Evolutionary conservation across 1,284 basidiomycete genomes (phyloP), one percentile per base, ranked within the genome.

Genomic region (Cryptococcus maquisensis): DNA sequence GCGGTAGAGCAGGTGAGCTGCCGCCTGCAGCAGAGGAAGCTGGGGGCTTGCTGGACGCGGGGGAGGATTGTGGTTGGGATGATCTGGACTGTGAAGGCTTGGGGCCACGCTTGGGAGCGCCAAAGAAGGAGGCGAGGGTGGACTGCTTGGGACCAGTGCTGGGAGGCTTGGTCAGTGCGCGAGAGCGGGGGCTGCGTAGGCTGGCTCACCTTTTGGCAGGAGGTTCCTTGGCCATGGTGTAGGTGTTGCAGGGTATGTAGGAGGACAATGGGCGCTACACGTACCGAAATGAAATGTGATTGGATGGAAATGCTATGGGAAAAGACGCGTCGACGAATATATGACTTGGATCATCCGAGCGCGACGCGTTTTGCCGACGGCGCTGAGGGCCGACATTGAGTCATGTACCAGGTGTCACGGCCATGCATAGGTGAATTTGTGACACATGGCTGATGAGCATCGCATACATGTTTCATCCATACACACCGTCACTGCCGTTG

Each of bases 61-160:
- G 61, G 6, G 67, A 62, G 20, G 63, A 64, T n/a, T 56, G 47
- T 15, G 65, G 40, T n/a, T 59, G 53, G 15, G 46, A 36, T 18
- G 44, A 52, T 48, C 55, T 57, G 16, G 47, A 51, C 4, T 61
- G 47, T 21, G 37, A 28, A 23, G 59, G 54, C 48, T 43, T 46
- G 13, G 56, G 62, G 24, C 67, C 62, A 10, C 68, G 51, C 47
- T 69, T 63, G 13, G 73, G 66, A 28, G 71, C 71, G 37, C 64
- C 63, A 54, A 79, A 79, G 73, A 78, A 79, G 18, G 71, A 62
- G 28, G 74, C 62, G 28, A 79, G 69, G 7, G 76, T 75, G 4
- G 73, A 65, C 59, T 78, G 77, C 49, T 75, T 74, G 15, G 62
- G 43, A 16, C 24, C 23, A 16, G 21, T 24, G 23, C 23, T n/a